Evolutionary conservation across 345 rosid genomes (phyloP), one percentile per base, ranked within the genome.

Genomic region (Brassica incana): DNA sequence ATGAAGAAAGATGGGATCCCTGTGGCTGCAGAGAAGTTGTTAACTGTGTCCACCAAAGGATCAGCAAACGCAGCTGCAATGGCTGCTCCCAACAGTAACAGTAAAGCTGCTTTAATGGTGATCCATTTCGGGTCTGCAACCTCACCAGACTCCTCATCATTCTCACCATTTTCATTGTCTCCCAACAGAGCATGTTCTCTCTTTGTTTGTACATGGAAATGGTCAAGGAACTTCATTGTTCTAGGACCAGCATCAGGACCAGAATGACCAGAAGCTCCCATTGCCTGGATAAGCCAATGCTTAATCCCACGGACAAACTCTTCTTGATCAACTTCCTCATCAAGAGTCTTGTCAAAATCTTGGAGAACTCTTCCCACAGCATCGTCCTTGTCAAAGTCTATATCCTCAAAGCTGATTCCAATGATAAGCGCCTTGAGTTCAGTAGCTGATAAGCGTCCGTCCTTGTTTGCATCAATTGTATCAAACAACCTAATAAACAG

Each of bases 21-120:
- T n/a, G 99, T 93, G 8, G 97, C 96, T 71, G 79, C 85, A 1
- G 98, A 95, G 79, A 93, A 93, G 81, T 93, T 86, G 78, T 93
- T 91, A 27, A 93, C 97, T 5, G 88, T 93, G 78, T 95, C 99
- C 2, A 93, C 99, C 14, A 93, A 87, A 33, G 98, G 97, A 85
- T 93, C 99, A 6, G 99, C 99, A 78, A 95, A 91, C 16, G 77
- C 93, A 83, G 95, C 99, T 11, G 98, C 97, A 75, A 95, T 88
- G 60, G 86, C 0, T 54, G 97, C 85, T 76, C 99, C 99, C 11
- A 89, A 14, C 43, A 93, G 73, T 88, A 95, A 77, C 83, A 91
- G 9, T 43, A 88, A 36, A 18, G 81, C 86, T 8, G 99, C 99
- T 85, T 93, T 95, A 56, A 86, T n/a, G 45, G 90, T 74, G 68